Conservation (phyloP, 805 yeast genomes). For the Kazachstania viticola region DNA sequence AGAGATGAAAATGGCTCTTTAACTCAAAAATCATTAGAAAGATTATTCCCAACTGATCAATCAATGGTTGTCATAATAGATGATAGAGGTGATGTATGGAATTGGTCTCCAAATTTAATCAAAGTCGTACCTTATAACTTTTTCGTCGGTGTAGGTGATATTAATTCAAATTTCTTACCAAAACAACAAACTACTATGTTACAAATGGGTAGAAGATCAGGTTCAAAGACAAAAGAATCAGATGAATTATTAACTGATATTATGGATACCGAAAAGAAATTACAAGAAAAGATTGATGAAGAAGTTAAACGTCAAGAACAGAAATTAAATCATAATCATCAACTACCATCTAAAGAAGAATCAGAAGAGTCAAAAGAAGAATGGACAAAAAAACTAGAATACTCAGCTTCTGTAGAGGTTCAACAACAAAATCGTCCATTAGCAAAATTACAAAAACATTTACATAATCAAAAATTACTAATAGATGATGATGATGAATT, state of each 20-base stretch:
- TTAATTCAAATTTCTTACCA: constrained; percentile 85
- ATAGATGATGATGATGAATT: constrained; percentile 79
- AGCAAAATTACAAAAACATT: constrained; percentile 67
- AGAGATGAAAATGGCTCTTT: constrained; percentile 92
- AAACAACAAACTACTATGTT: constrained; percentile 59
- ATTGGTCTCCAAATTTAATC: constrained; percentile 84
- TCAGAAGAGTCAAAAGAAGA: constrained; percentile 32
- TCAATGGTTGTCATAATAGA: constrained; percentile 94
- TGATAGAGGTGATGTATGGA: constrained; percentile 98
- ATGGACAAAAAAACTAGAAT: constrained; percentile 46
- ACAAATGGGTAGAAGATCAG: constrained; percentile 23
- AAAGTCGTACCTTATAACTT: constrained; percentile 93
- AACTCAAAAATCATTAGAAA: constrained; percentile 75
- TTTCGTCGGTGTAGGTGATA: constrained; percentile 95
- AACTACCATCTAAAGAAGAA: constrained; percentile 21
- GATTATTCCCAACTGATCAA: constrained; percentile 91
- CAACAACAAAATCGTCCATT: constrained; percentile 77
- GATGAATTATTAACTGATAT: constrained; percentile 26
- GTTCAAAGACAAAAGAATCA: constrained; percentile 22
- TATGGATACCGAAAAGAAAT: constrained; percentile 22
- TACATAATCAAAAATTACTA: constrained; percentile 43
- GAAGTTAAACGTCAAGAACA: constrained; percentile 28
- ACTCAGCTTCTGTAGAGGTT: constrained; percentile 61
- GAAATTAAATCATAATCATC: constrained; percentile 23
- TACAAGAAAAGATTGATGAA: constrained; percentile 22